A percentile compares a stretch with the other conserved stretches of the same genome.
Evolutionary conservation across 805 yeast genomes (phyloP).

Genomic region (Ogataea allantospora): DNA sequence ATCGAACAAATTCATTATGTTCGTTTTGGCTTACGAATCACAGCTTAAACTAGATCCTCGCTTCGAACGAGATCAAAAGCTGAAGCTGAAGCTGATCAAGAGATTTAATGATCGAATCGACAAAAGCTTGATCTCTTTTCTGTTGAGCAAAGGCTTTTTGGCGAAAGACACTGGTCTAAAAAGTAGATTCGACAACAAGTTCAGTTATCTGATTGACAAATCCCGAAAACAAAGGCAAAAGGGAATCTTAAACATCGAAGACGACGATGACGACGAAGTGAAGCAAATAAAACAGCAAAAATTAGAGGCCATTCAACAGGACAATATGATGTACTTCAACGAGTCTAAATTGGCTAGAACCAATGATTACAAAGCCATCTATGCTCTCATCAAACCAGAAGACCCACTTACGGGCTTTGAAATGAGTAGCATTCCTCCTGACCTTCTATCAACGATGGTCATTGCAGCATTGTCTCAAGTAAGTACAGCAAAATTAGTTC

Average conservation of each 20-base stretch:
- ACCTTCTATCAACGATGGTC: slow-evolving; percentile 63
- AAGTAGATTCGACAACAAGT: slow-evolving; percentile 34
- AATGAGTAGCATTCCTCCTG: slow-evolving; percentile 63
- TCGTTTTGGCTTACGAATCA: slow-evolving; percentile 60
- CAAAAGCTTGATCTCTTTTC: slow-evolving; percentile 32
- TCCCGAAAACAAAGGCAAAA: slow-evolving; percentile 28
- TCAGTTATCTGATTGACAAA: slow-evolving; percentile 31
- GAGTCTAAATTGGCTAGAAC: slow-evolving; percentile 36
- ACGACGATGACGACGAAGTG: slow-evolving; percentile 24
- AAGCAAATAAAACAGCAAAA: slow-evolving; percentile 25
- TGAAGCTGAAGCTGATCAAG: slow-evolving; percentile 31
- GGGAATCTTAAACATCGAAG: slow-evolving; percentile 39
- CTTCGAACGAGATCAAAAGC: slow-evolving; percentile 34
- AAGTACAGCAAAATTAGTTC: slow-evolving; percentile 50
- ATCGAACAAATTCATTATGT: slow-evolving; percentile 51
- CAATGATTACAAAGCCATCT: slow-evolving; percentile 60
- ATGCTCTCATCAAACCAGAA: slow-evolving; percentile 58
- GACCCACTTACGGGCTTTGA: slow-evolving; percentile 67
- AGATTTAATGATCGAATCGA: slow-evolving; percentile 38
- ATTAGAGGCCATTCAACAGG: slow-evolving; percentile 20
- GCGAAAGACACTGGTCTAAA: slow-evolving; percentile 31
- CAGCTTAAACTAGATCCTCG: slow-evolving; percentile 54
- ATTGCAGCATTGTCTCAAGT: slow-evolving; percentile 61
- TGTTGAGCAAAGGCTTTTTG: slow-evolving; percentile 34
- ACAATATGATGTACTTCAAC: slow-evolving; percentile 26